Evolutionary conservation across 192 early-diverging fungal genomes (phyloP), one percentile per base, ranked within the genome.

Genomic region (Chytriomyces hyalinus): DNA sequence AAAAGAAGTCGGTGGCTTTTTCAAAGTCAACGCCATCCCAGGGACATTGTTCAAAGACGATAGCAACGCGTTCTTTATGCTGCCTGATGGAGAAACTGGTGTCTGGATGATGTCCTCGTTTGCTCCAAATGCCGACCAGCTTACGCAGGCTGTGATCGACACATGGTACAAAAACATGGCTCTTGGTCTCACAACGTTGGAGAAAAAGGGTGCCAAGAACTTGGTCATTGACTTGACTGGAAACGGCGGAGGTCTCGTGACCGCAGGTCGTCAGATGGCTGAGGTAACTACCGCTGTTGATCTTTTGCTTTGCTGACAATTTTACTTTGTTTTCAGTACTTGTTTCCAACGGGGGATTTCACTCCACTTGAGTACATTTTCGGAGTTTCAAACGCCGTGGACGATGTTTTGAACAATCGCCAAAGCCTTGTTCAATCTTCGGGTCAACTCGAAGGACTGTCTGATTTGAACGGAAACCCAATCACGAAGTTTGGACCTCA

Each of bases 201-300:
- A 81, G 60, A 70, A 73, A 11, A 49, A 28, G 17, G 82, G 82
- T 47, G 80, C 78, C 1, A 74, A 73, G 47, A 70, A 53, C 8
- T 44, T 84, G 7, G 76, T 84, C 49, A 78, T 84, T 47, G 82
- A 84, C 70, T 67, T 78, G 50, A 79, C 79, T 6, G 53, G 51
- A 24, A 84, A 84, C 63, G 80, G 79, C 10, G 82, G 82, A n/a
- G 82, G 82, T 17, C 67, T 78, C 20, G 50, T 72, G 7, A 36
- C 15, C 11, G 24, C 43, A 10, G 70, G 70, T 1, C 59, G 13
- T 13, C 9, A 9, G 8, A n/a, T 72, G 10, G 70, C 70, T 0
- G 20, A 72, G 13, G 70, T 72, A 28, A 57, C 4, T 72, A 20
- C 2, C 53, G 15, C 15, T 57, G 53, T 57, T 57, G 53, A 1